These are phyloP conservation scores for Colletotrichum neosansevieriae DNA, from an alignment of 2,329 filamentous ascomycete species.

Conservation along the genomic window DNA sequence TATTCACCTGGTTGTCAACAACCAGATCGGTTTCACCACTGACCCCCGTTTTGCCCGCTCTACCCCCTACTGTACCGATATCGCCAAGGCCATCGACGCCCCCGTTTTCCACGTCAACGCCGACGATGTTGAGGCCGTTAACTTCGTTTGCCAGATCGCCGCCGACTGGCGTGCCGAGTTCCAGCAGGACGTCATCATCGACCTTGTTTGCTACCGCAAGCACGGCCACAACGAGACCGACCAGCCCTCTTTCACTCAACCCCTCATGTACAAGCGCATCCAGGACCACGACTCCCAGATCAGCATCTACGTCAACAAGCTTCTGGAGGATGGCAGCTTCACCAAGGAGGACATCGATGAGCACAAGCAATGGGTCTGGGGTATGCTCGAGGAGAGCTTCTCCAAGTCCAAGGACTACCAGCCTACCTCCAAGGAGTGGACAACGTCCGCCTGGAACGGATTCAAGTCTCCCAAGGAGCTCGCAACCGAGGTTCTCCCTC, in stretches of 20 bases:
- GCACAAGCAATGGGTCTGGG: conserved; percentile 99
- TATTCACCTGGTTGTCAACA: conserved; percentile 97
- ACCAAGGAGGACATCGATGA: conserved; percentile 98
- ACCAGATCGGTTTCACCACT: conserved; percentile 99
- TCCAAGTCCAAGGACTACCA: conserved; percentile 97
- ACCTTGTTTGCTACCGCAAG: conserved; percentile 99
- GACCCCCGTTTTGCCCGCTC: conserved; percentile 97
- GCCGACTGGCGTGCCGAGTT: conserved; percentile 99
- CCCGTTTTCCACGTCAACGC: conserved; percentile 99
- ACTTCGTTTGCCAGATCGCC: conserved; percentile 97
- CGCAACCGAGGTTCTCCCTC: conserved; percentile 91
- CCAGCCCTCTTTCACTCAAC: conserved; percentile 99
- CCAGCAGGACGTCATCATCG: conserved; percentile 97
- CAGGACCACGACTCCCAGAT: conserved; percentile 85
- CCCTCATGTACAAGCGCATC: conserved; percentile 99
- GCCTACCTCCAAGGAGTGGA: conserved; percentile 96
- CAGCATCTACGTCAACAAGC: conserved; percentile 91
- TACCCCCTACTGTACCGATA: conserved; percentile 98
- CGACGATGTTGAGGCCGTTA: conserved; percentile 97
- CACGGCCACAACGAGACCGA: conserved; percentile 99
- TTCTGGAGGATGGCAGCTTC: conserved; percentile 92
- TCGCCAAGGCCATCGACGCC: conserved; percentile 98
- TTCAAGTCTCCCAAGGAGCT: conserved; percentile 99
- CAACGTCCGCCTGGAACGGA: conserved; percentile 98
- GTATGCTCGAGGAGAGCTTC: conserved; percentile 98